Evolutionary conservation across 2,329 filamentous ascomycete species (phyloP), one percentile per base, ranked within the genome.

Genomic region (Sarocladium oryzae): DNA sequence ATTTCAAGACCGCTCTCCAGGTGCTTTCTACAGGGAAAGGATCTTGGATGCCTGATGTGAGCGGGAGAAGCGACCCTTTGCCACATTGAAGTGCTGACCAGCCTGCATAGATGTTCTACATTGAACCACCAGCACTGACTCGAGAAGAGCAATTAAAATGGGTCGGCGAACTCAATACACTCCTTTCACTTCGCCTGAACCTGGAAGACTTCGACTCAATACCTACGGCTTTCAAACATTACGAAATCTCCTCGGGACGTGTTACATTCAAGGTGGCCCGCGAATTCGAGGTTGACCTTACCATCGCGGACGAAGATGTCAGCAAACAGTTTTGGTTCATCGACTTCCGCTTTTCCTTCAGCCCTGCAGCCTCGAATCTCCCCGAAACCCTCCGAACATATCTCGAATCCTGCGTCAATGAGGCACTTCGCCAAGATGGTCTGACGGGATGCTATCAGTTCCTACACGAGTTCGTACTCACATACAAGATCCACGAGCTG

Each of bases 261-360:
- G 92, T 88, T 6, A 97, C 90, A 0, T 99, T 99, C 66, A 79
- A 74, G 43, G 87, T 97, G 1, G 72, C 81, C 2, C 81, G 81
- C 50, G 92, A 97, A 65, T 96, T 96, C 60, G 92, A 97, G 65
- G 81, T 97, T 18, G 93, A 97, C 63, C 78, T 99, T 49, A 91
- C 90, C 1, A 87, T 97, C 56, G 89, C 88, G 16, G 86, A 91
- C 58, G 91, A 97, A 62, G 86, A 93, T 57, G 81, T 84, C 16
- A 75, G 83, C 28, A 86, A 87, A 51, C 91, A 95, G 60, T 95
- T 95, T 63, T 96, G 87, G 76, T 96, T 97, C 63, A 88, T 97
- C 55, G 91, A 97, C 65, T 84, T 97, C 60, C 82, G 91, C 53
- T 90, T 95, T 59, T 72, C 84, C 13, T 99, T 95, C 64, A 76